Percentiles rank a stretch among this genome's conserved stretches.
phyloP scores from a whole-genome alignment of 2,329 filamentous ascomycete species.

The Botrytis galanthina region DNA sequence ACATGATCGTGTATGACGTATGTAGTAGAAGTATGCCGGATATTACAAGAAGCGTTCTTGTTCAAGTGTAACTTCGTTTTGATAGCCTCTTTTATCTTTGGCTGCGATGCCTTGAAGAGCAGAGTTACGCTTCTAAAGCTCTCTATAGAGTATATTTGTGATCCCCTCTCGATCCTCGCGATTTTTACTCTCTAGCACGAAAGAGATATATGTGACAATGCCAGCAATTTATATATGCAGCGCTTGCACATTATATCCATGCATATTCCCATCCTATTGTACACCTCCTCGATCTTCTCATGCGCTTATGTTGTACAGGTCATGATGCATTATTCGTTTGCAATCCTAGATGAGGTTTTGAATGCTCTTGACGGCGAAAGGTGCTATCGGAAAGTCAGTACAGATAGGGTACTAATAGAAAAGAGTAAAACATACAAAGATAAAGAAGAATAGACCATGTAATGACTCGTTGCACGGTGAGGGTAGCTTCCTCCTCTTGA shows the following conservation, averaged over 20 bases:
- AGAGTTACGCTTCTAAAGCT: background rate
- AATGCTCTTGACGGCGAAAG: constrained; percentile 54
- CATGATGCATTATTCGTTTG: constrained; percentile 2
- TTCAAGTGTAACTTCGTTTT: background rate
- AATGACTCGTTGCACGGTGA: constrained; percentile 65
- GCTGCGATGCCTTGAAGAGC: background rate
- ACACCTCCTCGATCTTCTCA: background rate
- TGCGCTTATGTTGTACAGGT: constrained; percentile 20
- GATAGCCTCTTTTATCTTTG: background rate
- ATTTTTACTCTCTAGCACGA: background rate
- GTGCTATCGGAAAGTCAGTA: constrained; percentile 43
- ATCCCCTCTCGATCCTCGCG: background rate
- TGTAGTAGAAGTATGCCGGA: background rate
- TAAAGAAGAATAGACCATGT: constrained; percentile 68
- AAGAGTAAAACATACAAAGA: constrained; percentile 58
- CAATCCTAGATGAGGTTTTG: constrained; percentile 47
- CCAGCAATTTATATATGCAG: constrained; percentile 1
- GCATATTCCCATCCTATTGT: background rate
- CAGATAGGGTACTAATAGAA: background rate
- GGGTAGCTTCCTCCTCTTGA: constrained; percentile 65
- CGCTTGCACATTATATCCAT: background rate
- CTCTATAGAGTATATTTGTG: background rate
- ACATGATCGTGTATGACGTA: background rate
- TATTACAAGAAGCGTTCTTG: background rate
- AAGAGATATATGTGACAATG: background rate